phyloP scores from a whole-genome alignment of 371 early-diverging fungal genomes.

The Mortierella sp. region DNA sequence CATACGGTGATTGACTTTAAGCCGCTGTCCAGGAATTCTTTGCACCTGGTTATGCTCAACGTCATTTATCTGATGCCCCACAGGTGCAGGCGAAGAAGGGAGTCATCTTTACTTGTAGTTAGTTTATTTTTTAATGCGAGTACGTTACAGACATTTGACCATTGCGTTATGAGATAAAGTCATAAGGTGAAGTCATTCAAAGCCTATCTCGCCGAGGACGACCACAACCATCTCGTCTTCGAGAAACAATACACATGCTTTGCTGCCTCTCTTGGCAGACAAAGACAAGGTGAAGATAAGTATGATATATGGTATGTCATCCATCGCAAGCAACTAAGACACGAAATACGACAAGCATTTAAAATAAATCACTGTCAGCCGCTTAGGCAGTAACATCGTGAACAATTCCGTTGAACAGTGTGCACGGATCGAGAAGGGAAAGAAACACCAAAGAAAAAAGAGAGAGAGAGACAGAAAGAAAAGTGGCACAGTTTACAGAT shows the following conservation, averaged over 20 bases:
- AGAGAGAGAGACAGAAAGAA: no score
- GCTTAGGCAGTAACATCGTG: slow-evolving; percentile 11
- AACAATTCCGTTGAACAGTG: slow-evolving; percentile 11
- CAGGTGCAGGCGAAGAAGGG: background rate
- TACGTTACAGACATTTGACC: background rate
- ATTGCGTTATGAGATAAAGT: background rate
- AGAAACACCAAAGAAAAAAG: no score
- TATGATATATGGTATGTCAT: background rate
- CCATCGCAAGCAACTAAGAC: slow-evolving; percentile 5
- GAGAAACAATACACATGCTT: slow-evolving; percentile 15
- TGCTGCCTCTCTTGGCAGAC: slow-evolving; percentile 13
- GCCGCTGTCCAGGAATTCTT: slow-evolving; percentile 10
- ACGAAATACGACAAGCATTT: slow-evolving; percentile 9
- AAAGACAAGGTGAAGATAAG: slow-evolving; percentile 9
- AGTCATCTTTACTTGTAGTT: background rate
- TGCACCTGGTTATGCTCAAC: slow-evolving; percentile 6
- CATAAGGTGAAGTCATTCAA: background rate
- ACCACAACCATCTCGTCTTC: slow-evolving; percentile 7
- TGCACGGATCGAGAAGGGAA: no score
- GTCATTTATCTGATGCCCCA: slow-evolving; percentile 7
- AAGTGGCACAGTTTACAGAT: no score
- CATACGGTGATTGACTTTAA: slow-evolving; percentile 10
- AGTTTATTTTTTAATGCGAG: background rate
- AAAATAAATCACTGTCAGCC: slow-evolving; percentile 4
- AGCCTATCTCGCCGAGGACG: background rate